Base-by-base conservation (phyloP, 2,329 filamentous ascomycete species). In the Xylaria digitata region DNA sequence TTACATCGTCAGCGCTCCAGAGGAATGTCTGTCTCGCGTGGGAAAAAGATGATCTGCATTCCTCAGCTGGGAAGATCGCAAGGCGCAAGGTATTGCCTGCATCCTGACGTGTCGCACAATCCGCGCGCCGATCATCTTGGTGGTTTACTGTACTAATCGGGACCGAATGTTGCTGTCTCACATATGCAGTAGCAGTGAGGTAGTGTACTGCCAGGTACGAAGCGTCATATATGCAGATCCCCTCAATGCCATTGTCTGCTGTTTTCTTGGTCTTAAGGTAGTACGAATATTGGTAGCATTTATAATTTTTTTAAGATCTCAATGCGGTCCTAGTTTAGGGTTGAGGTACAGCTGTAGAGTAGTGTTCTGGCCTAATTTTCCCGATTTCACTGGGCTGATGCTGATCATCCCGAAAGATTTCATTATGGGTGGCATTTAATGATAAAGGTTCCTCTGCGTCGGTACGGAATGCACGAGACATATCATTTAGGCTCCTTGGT, bases 1-100 rank as follows among this genome's bases (percentile, higher is more conserved):
- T 50, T 65, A 61, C 63, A 56, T 56, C 57, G 56, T 17, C 9
- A 9, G 53, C n/a, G 49, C 55, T 52, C 54, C 50, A 55, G 32
- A 34, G 60, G 26, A 9, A 52, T 56, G 50, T 42, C 17, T 40
- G 53, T 57, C 19, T 63, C 49, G 50, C 50, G 56, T 65, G 49
- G 50, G 23, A 34, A 37, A 32, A 37, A 42, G n/a, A 46, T 26
- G 60, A 67, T 63, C 55, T 21, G 19, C 60, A 30, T 46, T 63
- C 54, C 55, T 63, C 64, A 67, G 64, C 64, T 5, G 2, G 43
- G 64, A 43, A 45, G 64, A 67, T 63, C 60, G 54, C 15, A 54
- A 30, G 49, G 55, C 60, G 54, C 43, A 43, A 60, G 43, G 17
- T 15, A 40, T 40, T 48, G 19, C 53, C 23, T 23, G 52, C 52